Evolutionary conservation across 805 yeast genomes (phyloP), one percentile per base, ranked within the genome.

Genomic region (Lipomyces japonicus): DNA sequence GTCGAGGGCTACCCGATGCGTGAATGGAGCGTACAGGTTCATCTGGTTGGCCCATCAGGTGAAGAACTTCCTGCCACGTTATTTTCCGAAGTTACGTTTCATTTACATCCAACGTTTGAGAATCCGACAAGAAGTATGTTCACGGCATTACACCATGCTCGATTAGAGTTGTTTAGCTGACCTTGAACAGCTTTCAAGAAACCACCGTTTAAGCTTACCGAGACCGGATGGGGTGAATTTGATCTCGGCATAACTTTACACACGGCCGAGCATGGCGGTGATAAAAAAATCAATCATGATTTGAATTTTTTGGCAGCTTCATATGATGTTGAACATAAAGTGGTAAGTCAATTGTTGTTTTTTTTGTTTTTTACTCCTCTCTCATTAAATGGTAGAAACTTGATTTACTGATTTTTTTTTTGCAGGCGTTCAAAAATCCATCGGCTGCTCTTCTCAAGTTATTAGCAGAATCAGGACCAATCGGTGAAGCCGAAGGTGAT

Each of bases 191-290:
- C 84, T 10, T 67, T 88, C 65, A 86, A 85, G 63, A 82, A 82
- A 63, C 78, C 85, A 7, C 98, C 98, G 9, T 91, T 90, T 71
- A 78, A 71, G 64, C 84, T 91, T 50, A 86, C 81, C 63, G 98
- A 91, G 68, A 83, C 87, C 71, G 98, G 98, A 44, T 91, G 98
- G 97, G 98, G 97, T 67, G 97, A 91, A 60, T 91, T 91, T 63
- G 96, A 90, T 64, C 77, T 93, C 65, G 86, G 86, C 34, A 82
- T 93, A 53, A 76, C 85, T 30, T 73, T 90, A 38, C 84, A 84
- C 54, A 71, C 86, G 39, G 75, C 83, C 18, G 97, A 95, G 53
- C 86, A 84, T 64, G 85, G 83, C 47, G 97, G 97, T 42, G 97
- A 90, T 67, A 77, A 84, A 55, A 86, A 86, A 65, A 68, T 93